Conservation (phyloP, 2,329 filamentous ascomycete species). For the Talaromyces sp. region DNA sequence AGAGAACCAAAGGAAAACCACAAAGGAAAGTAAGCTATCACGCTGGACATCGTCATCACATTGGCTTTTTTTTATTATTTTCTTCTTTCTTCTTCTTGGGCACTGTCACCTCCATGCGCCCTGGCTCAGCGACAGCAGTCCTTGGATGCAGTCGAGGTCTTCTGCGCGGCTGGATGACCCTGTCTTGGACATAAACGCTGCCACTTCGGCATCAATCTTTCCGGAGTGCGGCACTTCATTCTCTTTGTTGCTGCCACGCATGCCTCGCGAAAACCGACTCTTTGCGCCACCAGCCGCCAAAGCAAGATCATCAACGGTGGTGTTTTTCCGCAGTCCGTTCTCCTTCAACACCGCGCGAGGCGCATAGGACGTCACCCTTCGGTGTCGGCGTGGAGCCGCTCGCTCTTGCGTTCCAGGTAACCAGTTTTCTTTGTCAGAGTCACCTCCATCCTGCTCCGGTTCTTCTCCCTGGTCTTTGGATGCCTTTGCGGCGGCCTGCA, state of each 20-base stretch:
- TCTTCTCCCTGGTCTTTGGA: slow-evolving; percentile 31
- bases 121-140: slow-evolving; percentile 81
- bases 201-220: slow-evolving; percentile 59
- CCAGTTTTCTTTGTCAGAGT: slow-evolving; percentile 97
- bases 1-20: slow-evolving; percentile 7
- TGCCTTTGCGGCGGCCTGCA: slow-evolving; percentile 16
- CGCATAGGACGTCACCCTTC: slow-evolving; percentile 26
- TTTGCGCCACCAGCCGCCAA: slow-evolving; percentile 21
- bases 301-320: slow-evolving; percentile 17
- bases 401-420: slow-evolving; percentile 43
- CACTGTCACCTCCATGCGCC: slow-evolving; percentile 71
- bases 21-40: slow-evolving; percentile 2
- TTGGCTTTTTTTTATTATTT: not conserved
- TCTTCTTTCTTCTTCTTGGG: not conserved
- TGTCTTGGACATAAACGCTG: slow-evolving; percentile 64
- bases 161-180: slow-evolving; percentile 61
- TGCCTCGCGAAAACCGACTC: slow-evolving; percentile 19
- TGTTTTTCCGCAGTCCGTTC: slow-evolving; percentile 21
- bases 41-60: not conserved
- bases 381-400: slow-evolving; percentile 35
- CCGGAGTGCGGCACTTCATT: slow-evolving; percentile 32
- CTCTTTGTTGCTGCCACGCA: slow-evolving; percentile 20
- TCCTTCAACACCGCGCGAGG: slow-evolving; percentile 44
- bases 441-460: slow-evolving; percentile 51
- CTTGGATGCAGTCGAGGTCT: slow-evolving; percentile 84